Base-by-base conservation (phyloP, 2,329 filamentous ascomycete genomes). In the Curvularia lunata region DNA sequence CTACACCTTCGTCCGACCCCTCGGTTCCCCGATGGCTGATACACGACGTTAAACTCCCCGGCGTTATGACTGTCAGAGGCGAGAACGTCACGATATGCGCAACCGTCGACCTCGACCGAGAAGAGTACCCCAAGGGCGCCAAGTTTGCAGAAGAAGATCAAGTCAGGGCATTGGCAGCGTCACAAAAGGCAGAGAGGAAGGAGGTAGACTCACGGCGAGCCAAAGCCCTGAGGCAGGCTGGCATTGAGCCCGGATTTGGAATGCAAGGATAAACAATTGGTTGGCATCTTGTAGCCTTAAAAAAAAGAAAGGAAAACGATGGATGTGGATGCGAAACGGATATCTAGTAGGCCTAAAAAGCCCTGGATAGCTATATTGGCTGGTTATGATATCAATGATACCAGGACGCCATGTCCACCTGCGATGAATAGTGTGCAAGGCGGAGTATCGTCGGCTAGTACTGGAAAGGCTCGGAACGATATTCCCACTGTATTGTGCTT, bases 21-120 rank as follows among this genome's bases (percentile, higher is more conserved):
- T 64, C 66, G 9, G 56, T 66, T 2, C 70, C 72, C 8, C 66
- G 66, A n/a, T 76, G 74, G 74, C 73, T 96, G 50, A 98, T 92
- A 75, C 91, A 92, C 59, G 95, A 99, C 75, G 86, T 96, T 59
- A 83, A 87, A 10, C 87, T 92, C 56, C 88, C 92, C 54, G 95
- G 95, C 48, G 87, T 96, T 62, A 98, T 95, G 80, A 85, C 98
- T 34, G 91, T 99, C 45, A 85, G 95, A 58, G 95, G 95, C 66
- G 95, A 99, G 81, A 99, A 99, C 76, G 95, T 99, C n/a, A 83
- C 97, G 50, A 83, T 99, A 43, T 85, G 98, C 18, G 95, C 95
- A 37, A 96, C 98, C 79, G 96, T 99, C 70, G 95, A 99, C 76
- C 86, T 99, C 23, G 95, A 99, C 81, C 92, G 90, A 73, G 95